Evolutionary conservation across 306 rosid species (phyloP).

Genomic region (Glycine latifolia): DNA sequence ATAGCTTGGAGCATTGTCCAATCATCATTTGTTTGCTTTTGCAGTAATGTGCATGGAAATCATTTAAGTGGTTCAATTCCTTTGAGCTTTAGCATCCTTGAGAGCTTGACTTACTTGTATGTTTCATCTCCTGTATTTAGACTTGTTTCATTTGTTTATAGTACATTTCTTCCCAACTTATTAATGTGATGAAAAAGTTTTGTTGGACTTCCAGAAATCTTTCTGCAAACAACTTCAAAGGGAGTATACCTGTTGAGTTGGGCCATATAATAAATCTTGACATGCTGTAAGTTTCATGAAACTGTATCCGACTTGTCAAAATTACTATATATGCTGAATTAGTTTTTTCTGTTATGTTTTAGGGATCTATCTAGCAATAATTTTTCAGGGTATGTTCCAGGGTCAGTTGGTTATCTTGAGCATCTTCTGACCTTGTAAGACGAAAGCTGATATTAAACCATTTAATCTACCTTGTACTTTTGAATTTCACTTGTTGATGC

Average conservation of each 20-base stretch:
- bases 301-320: background rate
- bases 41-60: conserved; percentile 35
- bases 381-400: conserved; percentile 27
- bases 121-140: background rate
- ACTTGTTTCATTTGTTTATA: background rate
- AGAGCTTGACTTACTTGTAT: conserved; percentile 29
- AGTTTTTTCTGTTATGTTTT: background rate
- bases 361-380: conserved; percentile 34
- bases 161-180: background rate
- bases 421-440: conserved; percentile 33
- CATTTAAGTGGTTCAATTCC: conserved; percentile 35
- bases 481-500: background rate
- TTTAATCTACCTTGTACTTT: background rate
- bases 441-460: background rate
- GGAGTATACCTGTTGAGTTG: conserved; percentile 20
- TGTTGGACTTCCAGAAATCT: conserved; percentile 10
- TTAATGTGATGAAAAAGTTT: background rate
- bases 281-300: background rate
- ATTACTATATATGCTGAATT: background rate
- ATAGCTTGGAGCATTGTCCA: background rate
- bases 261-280: conserved; percentile 28
- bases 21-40: conserved; percentile 14
- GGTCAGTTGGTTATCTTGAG: conserved; percentile 33
- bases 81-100: conserved; percentile 19
- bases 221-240: conserved; percentile 32